phyloP scores from a whole-genome alignment of 2,329 filamentous ascomycete genomes.

The Claviceps cyperi region DNA sequence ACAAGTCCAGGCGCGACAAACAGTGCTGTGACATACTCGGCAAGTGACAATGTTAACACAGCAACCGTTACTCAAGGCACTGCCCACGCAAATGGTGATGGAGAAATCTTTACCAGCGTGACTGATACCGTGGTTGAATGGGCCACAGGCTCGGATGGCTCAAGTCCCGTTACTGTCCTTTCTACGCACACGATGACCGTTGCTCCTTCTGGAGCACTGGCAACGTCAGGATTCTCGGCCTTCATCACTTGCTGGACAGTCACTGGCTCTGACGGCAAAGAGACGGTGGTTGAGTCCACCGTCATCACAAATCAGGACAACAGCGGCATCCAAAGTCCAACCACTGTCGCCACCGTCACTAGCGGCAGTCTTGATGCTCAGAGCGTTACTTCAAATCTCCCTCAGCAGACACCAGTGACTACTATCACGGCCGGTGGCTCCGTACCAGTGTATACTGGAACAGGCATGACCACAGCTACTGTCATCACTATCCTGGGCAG shows the following conservation, averaged over 20 bases:
- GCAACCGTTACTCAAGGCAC: slow-evolving; percentile 1
- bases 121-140: slow-evolving; percentile 13
- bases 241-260: slow-evolving; percentile 10
- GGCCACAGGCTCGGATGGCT: slow-evolving; percentile 7
- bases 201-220: slow-evolving; percentile 1
- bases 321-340: not conserved
- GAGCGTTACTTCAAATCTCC: not conserved
- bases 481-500: slow-evolving; percentile 4
- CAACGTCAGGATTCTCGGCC: not conserved
- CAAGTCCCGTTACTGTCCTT: slow-evolving; percentile 10
- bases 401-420: slow-evolving; percentile 3
- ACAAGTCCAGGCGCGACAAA: slow-evolving; percentile 4
- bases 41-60: not conserved
- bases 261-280: slow-evolving; percentile 10
- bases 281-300: slow-evolving; percentile 21
- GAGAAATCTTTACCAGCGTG: slow-evolving; percentile 9
- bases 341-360: not conserved
- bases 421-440: slow-evolving; percentile 5
- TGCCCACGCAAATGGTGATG: not conserved
- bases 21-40: not conserved
- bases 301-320: slow-evolving; percentile 1
- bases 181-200: slow-evolving; percentile 12
- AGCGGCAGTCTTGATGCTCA: slow-evolving; percentile 2
- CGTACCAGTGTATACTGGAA: slow-evolving; percentile 2
- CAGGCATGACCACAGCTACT: slow-evolving; percentile 3